Evolutionary conservation across 176 grass and related monocot genomes (phyloP), one percentile per base, ranked within the genome.

Genomic region (Cymbopogon citratus): DNA sequence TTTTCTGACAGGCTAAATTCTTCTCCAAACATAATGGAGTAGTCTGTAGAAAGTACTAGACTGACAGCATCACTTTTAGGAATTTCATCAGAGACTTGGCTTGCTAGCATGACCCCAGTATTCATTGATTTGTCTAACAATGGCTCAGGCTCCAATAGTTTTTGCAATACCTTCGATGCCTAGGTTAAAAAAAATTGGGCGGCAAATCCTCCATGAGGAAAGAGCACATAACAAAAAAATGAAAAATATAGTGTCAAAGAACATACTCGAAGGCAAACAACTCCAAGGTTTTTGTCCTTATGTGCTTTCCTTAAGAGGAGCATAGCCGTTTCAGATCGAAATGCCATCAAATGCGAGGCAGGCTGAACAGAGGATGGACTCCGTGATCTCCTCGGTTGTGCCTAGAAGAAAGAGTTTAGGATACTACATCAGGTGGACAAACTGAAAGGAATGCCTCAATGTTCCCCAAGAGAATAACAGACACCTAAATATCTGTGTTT

Each of bases 251-350:
- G 68, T 74, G 65, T 66, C 70, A 27, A 76, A 57, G 48, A 74
- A 73, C 90, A 77, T 98, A 98, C 95, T 81, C 67, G 87, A 25
- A 80, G 86, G 78, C 95, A 98, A 89, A 98, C 84, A 87, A 84
- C 87, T 91, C 90, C 90, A 81, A 98, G 92, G 75, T 84, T 49
- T 56, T 86, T 89, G 46, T 98, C 92, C 71, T 73, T 98, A 87
- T 87, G 86, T 76, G 90, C 88, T 83, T 93, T 98, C 82, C 90
- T 87, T 92, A 94, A 87, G 52, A 98, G 88, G 44, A 91, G 40
- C 56, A 93, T 19, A 80, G 90, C 82, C 28, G 82, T 89, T 87
- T 98, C 95, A 93, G 86, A 81, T 75, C 88, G 88, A 88, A 92
- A 98, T 79, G 88, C 92, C 67, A 98, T 68, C 38, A 89, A 89